Base-by-base conservation (phyloP, 148 eudicot genomes). In the Fagopyrum homotropicum region DNA sequence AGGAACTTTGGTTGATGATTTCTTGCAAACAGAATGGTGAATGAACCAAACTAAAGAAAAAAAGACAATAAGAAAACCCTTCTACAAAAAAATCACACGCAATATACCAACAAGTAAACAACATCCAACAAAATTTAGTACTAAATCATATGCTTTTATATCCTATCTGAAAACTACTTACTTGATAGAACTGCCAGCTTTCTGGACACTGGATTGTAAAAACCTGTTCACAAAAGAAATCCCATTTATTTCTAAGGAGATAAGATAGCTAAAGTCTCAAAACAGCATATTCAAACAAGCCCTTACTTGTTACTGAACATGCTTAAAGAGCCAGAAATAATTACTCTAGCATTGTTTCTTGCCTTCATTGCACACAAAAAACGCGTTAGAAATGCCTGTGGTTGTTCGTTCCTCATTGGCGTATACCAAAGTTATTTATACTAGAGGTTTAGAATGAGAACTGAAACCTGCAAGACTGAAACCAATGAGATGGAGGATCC, bases 261-360 rank as follows among this genome's bases (percentile, higher is more conserved):
- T 45, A 43, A 40, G 15, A 14, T 26, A 64, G 4, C 29, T 46
- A 16, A 47, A 12, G 10, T 46, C 47, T 72, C 47, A 11, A 12
- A 61, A 61, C 30, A 43, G 15, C 26, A 29, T 43, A 61, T 61
- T 61, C 12, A 43, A 70, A 35, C 11, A 71, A 11, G 6, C 4
- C 30, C 88, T 69, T 81, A 89, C 98, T 87, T 73, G 77, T 90
- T 85, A 78, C 96, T 89, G 82, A 93, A 93, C 87, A 93, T 78
- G 72, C 83, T 86, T 71, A 93, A 77, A 43, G 98, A 93, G 73
- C 98, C 98, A 48, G 98, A 82, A 45, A 93, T 88, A 56, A 93
- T 46, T 43, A 86, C 74, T 19, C 98, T 81, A 70, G 98, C 98
- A 85, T 90, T 89, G 77, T 93, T 93, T 85, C 98, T 86, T n/a